Evolutionary conservation across 2,329 filamentous ascomycete species (phyloP).

Genomic region (Pseudonectria buxi): DNA sequence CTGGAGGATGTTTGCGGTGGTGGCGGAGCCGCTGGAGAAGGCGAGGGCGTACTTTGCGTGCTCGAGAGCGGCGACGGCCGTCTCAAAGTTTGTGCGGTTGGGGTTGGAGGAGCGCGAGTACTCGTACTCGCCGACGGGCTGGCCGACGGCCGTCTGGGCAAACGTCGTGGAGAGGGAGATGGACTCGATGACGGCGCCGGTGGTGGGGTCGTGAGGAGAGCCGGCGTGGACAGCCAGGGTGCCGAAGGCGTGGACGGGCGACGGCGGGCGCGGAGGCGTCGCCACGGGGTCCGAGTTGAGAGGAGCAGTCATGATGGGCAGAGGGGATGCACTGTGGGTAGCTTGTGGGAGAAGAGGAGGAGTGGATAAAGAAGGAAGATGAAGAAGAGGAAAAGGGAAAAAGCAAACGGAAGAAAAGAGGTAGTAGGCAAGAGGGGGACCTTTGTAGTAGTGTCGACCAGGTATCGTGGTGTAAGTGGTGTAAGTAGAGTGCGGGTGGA

Average conservation of each 20-base stretch:
- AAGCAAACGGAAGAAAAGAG: no score
- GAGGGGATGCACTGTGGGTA: background rate
- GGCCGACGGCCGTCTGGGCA: slow-evolving; percentile 81
- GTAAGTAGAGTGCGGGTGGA: background rate
- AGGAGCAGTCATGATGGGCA: slow-evolving; percentile 22
- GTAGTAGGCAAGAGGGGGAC: background rate
- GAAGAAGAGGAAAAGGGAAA: background rate
- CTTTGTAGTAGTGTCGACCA: no score
- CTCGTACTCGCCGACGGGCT: slow-evolving; percentile 83
- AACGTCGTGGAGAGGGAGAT: slow-evolving; percentile 97
- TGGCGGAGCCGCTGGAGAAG: slow-evolving; percentile 89
- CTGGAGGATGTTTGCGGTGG: slow-evolving; percentile 89
- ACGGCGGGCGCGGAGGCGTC: slow-evolving; percentile 64
- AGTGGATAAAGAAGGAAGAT: background rate
- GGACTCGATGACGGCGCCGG: slow-evolving; percentile 90
- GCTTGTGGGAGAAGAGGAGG: background rate
- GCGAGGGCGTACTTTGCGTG: slow-evolving; percentile 88
- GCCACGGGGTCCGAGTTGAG: slow-evolving; percentile 49
- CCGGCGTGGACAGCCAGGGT: slow-evolving; percentile 94
- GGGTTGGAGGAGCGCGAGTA: slow-evolving; percentile 93
- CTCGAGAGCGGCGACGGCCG: slow-evolving; percentile 84
- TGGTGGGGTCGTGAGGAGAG: slow-evolving; percentile 80
- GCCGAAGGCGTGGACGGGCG: slow-evolving; percentile 75
- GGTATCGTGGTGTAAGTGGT: slow-evolving; percentile 1
- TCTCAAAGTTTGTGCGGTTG: slow-evolving; percentile 92